Evolutionary conservation across 148 eudicot genomes (phyloP), one percentile per base, ranked within the genome.

Genomic region (Polygonum maritimum): DNA sequence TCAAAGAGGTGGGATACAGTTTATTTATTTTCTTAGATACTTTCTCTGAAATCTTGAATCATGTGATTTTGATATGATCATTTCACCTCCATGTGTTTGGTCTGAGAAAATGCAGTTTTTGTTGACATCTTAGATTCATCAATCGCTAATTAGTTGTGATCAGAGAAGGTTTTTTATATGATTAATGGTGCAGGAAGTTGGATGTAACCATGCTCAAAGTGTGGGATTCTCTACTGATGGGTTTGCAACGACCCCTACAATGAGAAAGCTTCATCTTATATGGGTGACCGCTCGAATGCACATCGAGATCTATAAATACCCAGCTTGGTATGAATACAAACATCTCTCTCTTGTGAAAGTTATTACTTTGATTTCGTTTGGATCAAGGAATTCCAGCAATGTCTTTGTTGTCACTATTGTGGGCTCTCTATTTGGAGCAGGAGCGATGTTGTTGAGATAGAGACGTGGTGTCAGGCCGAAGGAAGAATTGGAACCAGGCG

Each of bases 271-370:
- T 78, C 89, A 92, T 79, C 97, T 95, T 69, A 95, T 95, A 73
- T 95, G 98, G 98, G 97, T 95, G 81, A 90, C 97, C 80, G 93
- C 98, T 48, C 94, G 98, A 40, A 92, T 95, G 98, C 97, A 95
- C 86, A 92, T 95, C 55, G 98, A 95, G 81, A 87, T 95, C 48
- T 95, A 92, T 77, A 85, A 82, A 85, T 95, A 95, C 79, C 98
- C 98, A 48, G 88, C 94, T 75, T 90, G 97, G 97, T 92, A 80
- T 75, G 73, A 67, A 74, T 77, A 44, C 19, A 71, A 71, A 72
- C 33, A 39, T n/a, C 60, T 69, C 4, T 7, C 22, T 58, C 79
- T 33, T 48, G 69, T 73, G 9, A 21, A 14, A 9, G 5, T 15
- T 48, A 16, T n/a, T 35, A 67, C 31, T 49, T 9, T 74, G 70